Evolutionary conservation across 2,329 filamentous ascomycete species (phyloP), one percentile per base, ranked within the genome.

Genomic region (Colletotrichum brevisporum): DNA sequence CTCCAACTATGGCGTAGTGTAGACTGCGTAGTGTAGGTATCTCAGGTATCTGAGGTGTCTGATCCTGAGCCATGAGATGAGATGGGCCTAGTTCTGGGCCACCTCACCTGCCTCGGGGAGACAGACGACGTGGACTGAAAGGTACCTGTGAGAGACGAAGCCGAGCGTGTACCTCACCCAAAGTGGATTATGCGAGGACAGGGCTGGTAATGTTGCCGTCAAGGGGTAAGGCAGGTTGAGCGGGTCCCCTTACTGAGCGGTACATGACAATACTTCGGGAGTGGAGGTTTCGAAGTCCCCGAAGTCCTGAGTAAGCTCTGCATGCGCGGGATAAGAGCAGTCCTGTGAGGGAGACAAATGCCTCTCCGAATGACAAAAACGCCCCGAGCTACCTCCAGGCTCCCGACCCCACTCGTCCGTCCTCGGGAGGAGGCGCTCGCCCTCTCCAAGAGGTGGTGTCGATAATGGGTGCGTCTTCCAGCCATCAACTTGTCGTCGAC

Each of bases 221-320:
- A 54, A 69, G 66, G 66, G 66, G 41, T 48, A 68, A 54, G 65
- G 56, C 55, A 69, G 52, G 51, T 66, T 62, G 63, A 52, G 67
- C 55, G 62, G 67, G 50, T 50, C 54, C n/a, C 21, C 47, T 47
- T 36, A 69, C 67, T 61, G 57, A 55, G 36, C 52, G 63, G 63
- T 70, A 70, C 67, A 48, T 68, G 45, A 47, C 24, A 16, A 53
- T 67, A 70, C 67, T 27, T 70, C 52, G 63, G 67, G 27, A 43
- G 67, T 70, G 63, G 67, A 68, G 52, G 57, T 55, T 50, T 52
- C 48, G 43, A 68, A 67, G 67, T 59, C 63, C 39, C 67, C 67
- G 67, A 70, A 8, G 31, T 10, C 55, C 45, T 67, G 64, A 70
- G 67, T 63, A 70, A 70, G 67, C 67, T 70, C 57, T 70, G 67